These are phyloP conservation scores for Closterium sp. DNA, from an alignment of 139 green algal species.

Conservation along the genomic window DNA sequence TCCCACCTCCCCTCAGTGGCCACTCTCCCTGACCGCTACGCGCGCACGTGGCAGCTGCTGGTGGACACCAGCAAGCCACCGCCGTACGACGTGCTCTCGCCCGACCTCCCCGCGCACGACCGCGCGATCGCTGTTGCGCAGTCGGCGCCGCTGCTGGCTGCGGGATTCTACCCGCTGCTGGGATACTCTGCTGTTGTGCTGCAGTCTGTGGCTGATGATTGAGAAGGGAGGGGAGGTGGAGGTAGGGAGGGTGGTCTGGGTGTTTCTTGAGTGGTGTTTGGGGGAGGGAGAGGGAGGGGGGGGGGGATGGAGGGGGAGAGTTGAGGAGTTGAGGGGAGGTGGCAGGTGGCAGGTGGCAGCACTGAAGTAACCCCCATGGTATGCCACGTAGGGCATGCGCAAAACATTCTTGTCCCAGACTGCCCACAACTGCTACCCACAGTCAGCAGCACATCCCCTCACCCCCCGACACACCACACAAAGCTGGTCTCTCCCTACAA, in stretches of 20 bases:
- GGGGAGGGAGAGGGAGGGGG: background rate
- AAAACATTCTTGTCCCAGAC: too few relatives aligned
- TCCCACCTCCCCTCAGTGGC: constrained; percentile 57
- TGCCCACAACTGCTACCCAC: too few relatives aligned
- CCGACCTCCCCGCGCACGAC: constrained; percentile 37
- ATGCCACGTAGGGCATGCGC: background rate
- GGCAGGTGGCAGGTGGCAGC: background rate
- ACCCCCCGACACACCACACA: too few relatives aligned
- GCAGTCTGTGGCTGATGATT: background rate
- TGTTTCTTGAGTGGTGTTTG: too few relatives aligned
- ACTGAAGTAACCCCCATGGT: background rate
- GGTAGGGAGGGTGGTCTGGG: too few relatives aligned
- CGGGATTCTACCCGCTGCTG: constrained; percentile 60
- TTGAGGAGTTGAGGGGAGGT: background rate
- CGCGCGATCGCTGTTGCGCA: constrained; percentile 10
- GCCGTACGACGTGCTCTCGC: constrained; percentile 50
- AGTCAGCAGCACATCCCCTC: too few relatives aligned
- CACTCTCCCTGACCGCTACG: constrained; percentile 65
- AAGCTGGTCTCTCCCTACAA: too few relatives aligned
- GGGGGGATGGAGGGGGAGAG: too few relatives aligned
- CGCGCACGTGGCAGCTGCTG: constrained; percentile 62
- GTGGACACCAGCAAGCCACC: constrained; percentile 74
- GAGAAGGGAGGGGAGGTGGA: background rate
- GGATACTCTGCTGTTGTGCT: constrained; percentile 45
- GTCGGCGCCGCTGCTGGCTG: constrained; percentile 62